phyloP scores from a whole-genome alignment of 805 yeast species.

The Saccharomyces paradoxus region DNA sequence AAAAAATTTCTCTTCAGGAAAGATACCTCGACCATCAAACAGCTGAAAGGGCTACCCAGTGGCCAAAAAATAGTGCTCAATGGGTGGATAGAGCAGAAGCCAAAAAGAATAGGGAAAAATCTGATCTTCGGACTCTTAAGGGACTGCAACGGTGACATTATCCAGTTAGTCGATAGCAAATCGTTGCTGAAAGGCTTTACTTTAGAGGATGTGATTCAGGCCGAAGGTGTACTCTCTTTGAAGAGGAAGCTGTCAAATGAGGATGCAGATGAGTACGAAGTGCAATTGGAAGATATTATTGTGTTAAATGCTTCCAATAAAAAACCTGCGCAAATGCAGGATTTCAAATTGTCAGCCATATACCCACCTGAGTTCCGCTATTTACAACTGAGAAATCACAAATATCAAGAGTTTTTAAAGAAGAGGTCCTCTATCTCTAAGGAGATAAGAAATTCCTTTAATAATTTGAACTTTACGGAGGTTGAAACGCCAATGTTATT shows the following conservation, averaged over 20 bases:
- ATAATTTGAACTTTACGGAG: slow-evolving; percentile 52
- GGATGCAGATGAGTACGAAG: slow-evolving; percentile 42
- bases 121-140: slow-evolving; percentile 68
- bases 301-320: slow-evolving; percentile 56
- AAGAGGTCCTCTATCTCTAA: slow-evolving; percentile 49
- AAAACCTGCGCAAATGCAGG: slow-evolving; percentile 60
- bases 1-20: slow-evolving; percentile 13
- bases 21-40: slow-evolving; percentile 8
- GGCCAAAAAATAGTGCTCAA: slow-evolving; percentile 41
- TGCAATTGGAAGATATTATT: slow-evolving; percentile 44
- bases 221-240: slow-evolving; percentile 45
- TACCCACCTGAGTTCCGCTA: slow-evolving; percentile 78
- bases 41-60: slow-evolving; percentile 1
- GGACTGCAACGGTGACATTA: slow-evolving; percentile 58
- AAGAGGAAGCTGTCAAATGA: slow-evolving; percentile 27
- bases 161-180: slow-evolving; percentile 47
- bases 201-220: slow-evolving; percentile 68
- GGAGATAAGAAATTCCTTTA: slow-evolving; percentile 37
- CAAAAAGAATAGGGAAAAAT: slow-evolving; percentile 56
- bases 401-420: slow-evolving; percentile 47
- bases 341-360: slow-evolving; percentile 40
- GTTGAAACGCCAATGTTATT: slow-evolving; percentile 89
- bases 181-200: slow-evolving; percentile 40
- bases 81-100: slow-evolving; percentile 80
- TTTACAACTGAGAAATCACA: slow-evolving; percentile 62